These are phyloP conservation scores for Mycosarcoma maydis DNA, from an alignment of 1,284 basidiomycete genomes.

Conservation along the genomic window DNA sequence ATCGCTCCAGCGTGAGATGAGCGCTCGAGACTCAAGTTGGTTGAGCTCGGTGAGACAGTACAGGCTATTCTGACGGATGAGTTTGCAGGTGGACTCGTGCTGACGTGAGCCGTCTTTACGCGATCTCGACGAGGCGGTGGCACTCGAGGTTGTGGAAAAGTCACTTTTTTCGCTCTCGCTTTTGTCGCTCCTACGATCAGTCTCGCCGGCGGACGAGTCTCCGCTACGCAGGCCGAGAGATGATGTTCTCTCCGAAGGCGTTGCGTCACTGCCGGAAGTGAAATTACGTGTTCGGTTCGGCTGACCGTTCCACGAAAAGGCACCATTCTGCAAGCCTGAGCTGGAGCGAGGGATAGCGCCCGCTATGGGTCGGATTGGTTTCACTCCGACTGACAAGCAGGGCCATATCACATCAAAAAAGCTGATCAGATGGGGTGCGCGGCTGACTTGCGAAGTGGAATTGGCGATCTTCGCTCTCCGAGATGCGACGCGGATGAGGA, in stretches of 20 bases:
- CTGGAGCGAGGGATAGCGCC: constrained; percentile 2
- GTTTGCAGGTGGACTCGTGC: constrained; percentile 14
- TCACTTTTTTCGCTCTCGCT: constrained; percentile 42
- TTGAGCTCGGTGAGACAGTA: constrained; percentile 36
- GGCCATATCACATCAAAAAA: constrained; percentile 22
- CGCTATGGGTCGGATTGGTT: not conserved
- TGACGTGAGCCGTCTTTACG: constrained; percentile 28
- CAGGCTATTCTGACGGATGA: constrained; percentile 34
- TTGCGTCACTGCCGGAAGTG: not conserved
- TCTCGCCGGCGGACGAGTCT: constrained; percentile 18
- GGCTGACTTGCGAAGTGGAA: not conserved
- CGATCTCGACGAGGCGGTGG: not conserved
- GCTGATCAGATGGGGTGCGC: not conserved
- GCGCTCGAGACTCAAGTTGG: constrained; percentile 7
- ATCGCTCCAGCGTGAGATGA: constrained; percentile 20
- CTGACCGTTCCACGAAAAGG: constrained; percentile 18
- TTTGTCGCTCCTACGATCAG: constrained; percentile 33
- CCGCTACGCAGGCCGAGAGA: not conserved
- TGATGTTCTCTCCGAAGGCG: not conserved
- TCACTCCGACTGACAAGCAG: constrained; percentile 14
- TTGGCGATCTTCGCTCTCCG: not conserved
- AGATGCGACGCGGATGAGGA: constrained; percentile 11
- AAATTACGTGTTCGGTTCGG: not conserved
- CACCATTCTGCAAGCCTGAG: constrained; percentile 11
- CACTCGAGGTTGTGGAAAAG: constrained; percentile 23